Base-by-base conservation (phyloP, 2,329 filamentous ascomycete species). In the Fusarium keratoplasticum region DNA sequence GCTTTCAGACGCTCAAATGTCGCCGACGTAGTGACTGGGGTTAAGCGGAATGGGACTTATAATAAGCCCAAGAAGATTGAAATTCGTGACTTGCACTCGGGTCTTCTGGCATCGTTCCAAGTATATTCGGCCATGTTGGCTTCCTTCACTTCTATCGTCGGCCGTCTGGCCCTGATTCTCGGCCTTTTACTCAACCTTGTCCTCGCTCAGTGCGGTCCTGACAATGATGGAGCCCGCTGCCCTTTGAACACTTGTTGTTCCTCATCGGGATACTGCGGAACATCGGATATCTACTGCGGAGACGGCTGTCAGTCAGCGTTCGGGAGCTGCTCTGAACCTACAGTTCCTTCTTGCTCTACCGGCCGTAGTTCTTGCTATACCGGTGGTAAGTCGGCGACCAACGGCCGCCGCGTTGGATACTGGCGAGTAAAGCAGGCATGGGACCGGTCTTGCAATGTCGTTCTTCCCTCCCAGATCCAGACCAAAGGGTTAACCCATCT, bases 381-480 rank as follows among this genome's bases (percentile, higher is more conserved):
- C 27, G 61, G 22, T 47, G 22, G 47, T 6, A 55, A 63, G 47
- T 25, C 44, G 13, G 61, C 61, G n/a, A 55, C 47, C 47, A 63
- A 63, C 18, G 61, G 61, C 35, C 61, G 61, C 9, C 27, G 35
- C 25, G 61, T 63, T 40, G 61, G 61, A 55, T 63, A 63, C 47
- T 63, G 61, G 61, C 61, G 61, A 27, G 61, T 63, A 16, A 22
- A 63, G 61, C 61, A 63, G n/a, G 47, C 61, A 8, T 63, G 61
- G 61, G 61, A 63, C 5, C 61, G 61, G n/a, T 63, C 61, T 42
- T 63, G 61, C 61, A 14, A 55, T 55, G 61, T 63, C 11, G 61
- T 63, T 25, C 44, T 42, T 55, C 61, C 61, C 27, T 63, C 61
- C 35, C 61, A 63, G 61, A 63, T 63, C 44, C 61, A 63, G 5